Base-by-base conservation (phyloP, 2,329 filamentous ascomycete genomes). In the Xylaria sp. region DNA sequence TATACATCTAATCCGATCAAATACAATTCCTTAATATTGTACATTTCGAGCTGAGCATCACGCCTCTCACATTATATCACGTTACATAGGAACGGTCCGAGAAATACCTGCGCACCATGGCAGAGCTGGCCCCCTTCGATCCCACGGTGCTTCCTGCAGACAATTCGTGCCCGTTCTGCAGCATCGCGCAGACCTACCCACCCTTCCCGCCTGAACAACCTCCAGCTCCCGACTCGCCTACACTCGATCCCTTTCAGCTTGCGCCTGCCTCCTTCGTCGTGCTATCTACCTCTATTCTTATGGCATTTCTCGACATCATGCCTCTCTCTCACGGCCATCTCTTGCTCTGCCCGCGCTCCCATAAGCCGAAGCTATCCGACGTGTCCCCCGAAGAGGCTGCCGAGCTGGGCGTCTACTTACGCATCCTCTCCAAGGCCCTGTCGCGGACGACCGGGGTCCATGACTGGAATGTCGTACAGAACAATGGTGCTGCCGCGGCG, bases 401-500 rank as follows among this genome's bases (percentile, higher is more conserved):
- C 63, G 90, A 91, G 75, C 85, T 97, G 63, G 89, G 92, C 74
- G 78, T 79, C 68, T 87, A 85, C 83, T 86, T 97, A 32, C 89
- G 93, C 39, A 80, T 95, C 3, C 82, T 97, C 2, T 92, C 91
- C 20, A 83, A 87, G 23, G 92, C 92, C 0, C 84, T 97, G 43
- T 86, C 89, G 36, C 84, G 84, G 60, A 88, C 89, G 0, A 92
- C 90, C 2, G 91, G 90, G 10, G 87, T 93, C 1, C 85, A 84
- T 59, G 94, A 97, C 81, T 98, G 95, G 91, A 99, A 99, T 80
- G 89, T 98, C 34, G 93, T 98, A 63, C 95, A 98, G 83, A 98
- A 98, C 78, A 98, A 97, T 74, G 93, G 95, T 18, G 90, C 90
- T 3, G 89, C 93, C 36, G 95, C 95, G 2, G 94, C 94, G 2